Conservation (phyloP, 1,284 basidiomycete genomes). For the Ceratobasidium sp. region DNA sequence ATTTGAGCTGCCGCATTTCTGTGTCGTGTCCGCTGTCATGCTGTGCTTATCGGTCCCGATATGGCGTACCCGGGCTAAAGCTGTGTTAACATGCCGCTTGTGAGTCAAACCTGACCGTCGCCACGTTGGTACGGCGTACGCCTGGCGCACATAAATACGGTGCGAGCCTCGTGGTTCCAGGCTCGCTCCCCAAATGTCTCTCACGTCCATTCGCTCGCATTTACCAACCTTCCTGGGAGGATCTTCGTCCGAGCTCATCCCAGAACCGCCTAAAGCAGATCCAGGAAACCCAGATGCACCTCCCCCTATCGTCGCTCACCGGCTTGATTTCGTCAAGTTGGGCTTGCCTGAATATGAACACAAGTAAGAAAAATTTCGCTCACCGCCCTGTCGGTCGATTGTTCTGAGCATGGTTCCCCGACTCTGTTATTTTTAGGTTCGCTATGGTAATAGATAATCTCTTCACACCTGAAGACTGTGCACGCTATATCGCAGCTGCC, state of each 20-base stretch:
- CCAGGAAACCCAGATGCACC: slow-evolving; percentile 38
- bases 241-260: slow-evolving; percentile 10
- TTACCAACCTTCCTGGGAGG: background rate
- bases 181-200: slow-evolving; percentile 11
- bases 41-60: slow-evolving; percentile 6
- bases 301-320: slow-evolving; percentile 42
- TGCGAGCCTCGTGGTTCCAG: background rate
- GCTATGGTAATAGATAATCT: slow-evolving; percentile 46
- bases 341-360: slow-evolving; percentile 42
- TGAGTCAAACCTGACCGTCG: background rate
- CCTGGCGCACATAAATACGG: slow-evolving; percentile 16
- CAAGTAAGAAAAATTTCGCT: slow-evolving; percentile 4
- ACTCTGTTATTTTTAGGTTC: slow-evolving; percentile 13
- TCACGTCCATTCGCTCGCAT: slow-evolving; percentile 3
- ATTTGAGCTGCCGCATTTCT: background rate
- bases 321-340: slow-evolving; percentile 39
- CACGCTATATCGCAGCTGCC: slow-evolving; percentile 35
- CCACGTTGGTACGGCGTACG: background rate
- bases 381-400: too few relatives aligned
- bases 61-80: background rate
- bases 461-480: slow-evolving; percentile 46
- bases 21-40: background rate
- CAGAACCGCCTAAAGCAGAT: slow-evolving; percentile 41
- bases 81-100: background rate
- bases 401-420: too few relatives aligned